Base-by-base conservation (phyloP, 108 stramenopile genomes). In the Pseudonitzschia multiseries region DNA sequence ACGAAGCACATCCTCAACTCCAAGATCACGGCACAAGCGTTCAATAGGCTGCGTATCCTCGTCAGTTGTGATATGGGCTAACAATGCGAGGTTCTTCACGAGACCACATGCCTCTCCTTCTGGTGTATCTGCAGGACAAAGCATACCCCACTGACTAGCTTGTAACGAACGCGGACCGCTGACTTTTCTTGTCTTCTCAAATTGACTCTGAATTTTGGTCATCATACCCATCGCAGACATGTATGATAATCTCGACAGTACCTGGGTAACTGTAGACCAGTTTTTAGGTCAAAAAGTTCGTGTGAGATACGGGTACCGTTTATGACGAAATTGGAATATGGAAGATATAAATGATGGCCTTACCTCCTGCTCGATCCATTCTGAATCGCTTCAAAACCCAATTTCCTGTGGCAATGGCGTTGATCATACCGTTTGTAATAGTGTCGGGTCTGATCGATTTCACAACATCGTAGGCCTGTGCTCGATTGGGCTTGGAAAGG, bases 81-180 rank as follows among this genome's bases (percentile, higher is more conserved):
- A 90, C 50, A 97, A 83, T 2, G 97, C 96, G 71, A 97, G 80
- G 73, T 98, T 97, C 73, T 99, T 99, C 31, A 98, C 98, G 41
- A 98, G 87, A 57, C 97, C 98, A 40, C 97, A 97, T 27, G 98
- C 97, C 79, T 98, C 95, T 50, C 98, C 96, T 83, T 97, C 96
- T 26, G 98, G 96, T 15, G 96, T 98, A 70, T 97, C 96, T 32
- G 95, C 96, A 28, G 87, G 88, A 80, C 99, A 99, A 22, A 99
- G 82, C 98, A 99, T 98, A 50, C 98, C 99, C 98, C 98, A 99
- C 79, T 99, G 98, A 68, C 89, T 92, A 29, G 97, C 94, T 77
- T 99, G 99, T 62, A 99, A 86, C 2, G 98, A 96, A 69, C 98
- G 83, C 0, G 99, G 99, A 17, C 97, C 97, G 14, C 96, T 93